These are phyloP conservation scores for Entomortierella parvispora DNA, from an alignment of 192 early-diverging fungal species.

Conservation along the genomic window DNA sequence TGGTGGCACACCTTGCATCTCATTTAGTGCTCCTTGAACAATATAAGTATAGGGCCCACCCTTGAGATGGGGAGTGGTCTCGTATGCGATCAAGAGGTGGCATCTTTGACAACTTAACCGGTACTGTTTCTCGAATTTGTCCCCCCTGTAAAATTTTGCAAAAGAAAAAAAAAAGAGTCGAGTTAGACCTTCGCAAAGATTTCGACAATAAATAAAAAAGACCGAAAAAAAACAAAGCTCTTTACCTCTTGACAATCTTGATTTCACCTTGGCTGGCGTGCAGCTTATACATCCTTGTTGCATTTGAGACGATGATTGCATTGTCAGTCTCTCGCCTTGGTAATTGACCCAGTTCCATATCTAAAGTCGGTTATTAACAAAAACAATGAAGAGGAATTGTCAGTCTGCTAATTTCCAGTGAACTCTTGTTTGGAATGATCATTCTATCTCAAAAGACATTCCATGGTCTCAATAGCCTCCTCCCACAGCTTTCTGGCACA, in stretches of 20 bases:
- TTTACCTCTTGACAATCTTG: slow-evolving; percentile 56
- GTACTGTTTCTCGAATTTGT: slow-evolving; percentile 52
- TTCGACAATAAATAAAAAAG: too few relatives aligned
- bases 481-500: too few relatives aligned
- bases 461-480: too few relatives aligned
- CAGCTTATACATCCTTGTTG: slow-evolving; percentile 63
- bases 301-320: slow-evolving; percentile 59
- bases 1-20: slow-evolving; percentile 61
- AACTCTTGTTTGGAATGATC: too few relatives aligned
- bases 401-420: too few relatives aligned
- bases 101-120: slow-evolving; percentile 55
- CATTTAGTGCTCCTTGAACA: slow-evolving; percentile 63
- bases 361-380: slow-evolving; percentile 10
- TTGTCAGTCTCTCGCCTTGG: slow-evolving; percentile 62
- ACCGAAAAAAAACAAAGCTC: too few relatives aligned
- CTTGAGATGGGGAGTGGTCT: slow-evolving; percentile 59
- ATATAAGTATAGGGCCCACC: slow-evolving; percentile 66
- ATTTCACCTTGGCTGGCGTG: slow-evolving; percentile 53
- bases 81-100: slow-evolving; percentile 63
- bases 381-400: neutral
- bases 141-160: slow-evolving; percentile 9
- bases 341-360: slow-evolving; percentile 57
- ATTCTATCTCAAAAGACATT: too few relatives aligned
- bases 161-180: neutral
- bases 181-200: neutral